A percentile compares a stretch with the other conserved stretches of the same genome.
phyloP scores from a whole-genome alignment of 2,329 filamentous ascomycete species.

The Ophiostoma ulmi region DNA sequence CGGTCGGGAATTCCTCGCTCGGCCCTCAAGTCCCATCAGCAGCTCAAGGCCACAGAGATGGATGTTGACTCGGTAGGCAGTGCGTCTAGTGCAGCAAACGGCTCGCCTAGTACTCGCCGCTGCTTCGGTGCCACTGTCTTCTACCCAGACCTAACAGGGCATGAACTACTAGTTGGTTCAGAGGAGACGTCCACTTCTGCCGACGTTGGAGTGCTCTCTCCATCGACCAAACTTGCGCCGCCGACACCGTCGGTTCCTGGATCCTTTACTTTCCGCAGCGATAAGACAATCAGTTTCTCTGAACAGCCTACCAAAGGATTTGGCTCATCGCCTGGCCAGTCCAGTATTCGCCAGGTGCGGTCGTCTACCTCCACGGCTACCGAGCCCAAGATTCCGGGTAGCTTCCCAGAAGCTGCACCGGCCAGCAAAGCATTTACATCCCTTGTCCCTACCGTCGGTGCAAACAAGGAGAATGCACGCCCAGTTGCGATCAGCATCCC shows the following conservation, averaged over 20 bases:
- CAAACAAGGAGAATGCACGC: constrained; percentile 53
- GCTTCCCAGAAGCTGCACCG: constrained; percentile 54
- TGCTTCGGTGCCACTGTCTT: constrained; percentile 36
- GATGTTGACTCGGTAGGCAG: neutral
- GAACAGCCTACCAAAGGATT: constrained; percentile 47
- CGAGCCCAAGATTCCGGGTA: constrained; percentile 28
- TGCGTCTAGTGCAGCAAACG: neutral
- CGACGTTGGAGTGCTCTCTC: neutral
- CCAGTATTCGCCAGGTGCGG: constrained; percentile 57
- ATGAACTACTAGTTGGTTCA: constrained; percentile 23
- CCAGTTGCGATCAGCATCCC: constrained; percentile 44
- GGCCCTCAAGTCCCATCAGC: constrained; percentile 35
- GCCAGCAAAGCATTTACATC: constrained; percentile 17
- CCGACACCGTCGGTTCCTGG: constrained; percentile 45
- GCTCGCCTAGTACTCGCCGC: constrained; percentile 24
- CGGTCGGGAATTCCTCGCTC: constrained; percentile 47
- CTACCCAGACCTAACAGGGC: constrained; percentile 50
- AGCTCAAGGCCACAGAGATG: neutral
- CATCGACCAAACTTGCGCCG: constrained; percentile 19
- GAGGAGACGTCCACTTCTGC: neutral
- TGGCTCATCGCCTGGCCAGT: constrained; percentile 53
- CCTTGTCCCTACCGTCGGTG: constrained; percentile 31
- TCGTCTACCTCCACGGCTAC: constrained; percentile 44
- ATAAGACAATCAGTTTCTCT: constrained; percentile 58
- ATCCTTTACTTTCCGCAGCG: constrained; percentile 61